Percentiles rank a stretch among this genome's conserved stretches.
phyloP scores from a whole-genome alignment of 2,329 filamentous ascomycete genomes.

The Lecanicillium sp. region DNA sequence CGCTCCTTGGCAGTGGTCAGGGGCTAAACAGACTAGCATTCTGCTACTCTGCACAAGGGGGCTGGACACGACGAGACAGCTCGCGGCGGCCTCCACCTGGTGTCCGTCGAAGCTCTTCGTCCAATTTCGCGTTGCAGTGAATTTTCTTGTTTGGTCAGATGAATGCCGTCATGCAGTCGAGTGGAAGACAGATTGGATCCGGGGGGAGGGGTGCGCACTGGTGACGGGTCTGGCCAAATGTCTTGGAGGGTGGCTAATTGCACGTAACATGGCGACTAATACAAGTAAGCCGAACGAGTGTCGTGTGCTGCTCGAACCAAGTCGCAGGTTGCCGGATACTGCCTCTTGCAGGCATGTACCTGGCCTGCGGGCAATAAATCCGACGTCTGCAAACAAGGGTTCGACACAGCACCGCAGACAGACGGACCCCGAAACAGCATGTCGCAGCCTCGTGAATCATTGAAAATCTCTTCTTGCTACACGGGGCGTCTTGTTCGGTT shows the following conservation, averaged over 20 bases:
- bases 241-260: too few relatives aligned
- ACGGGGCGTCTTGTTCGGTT: conserved; percentile 3
- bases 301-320: too few relatives aligned
- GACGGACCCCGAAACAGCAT: background rate
- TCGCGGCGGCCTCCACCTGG: conserved; percentile 4
- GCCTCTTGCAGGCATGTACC: too few relatives aligned
- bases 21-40: conserved; percentile 6
- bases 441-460: background rate
- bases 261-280: too few relatives aligned
- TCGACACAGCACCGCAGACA: background rate
- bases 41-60: conserved; percentile 9
- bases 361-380: background rate
- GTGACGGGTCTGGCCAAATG: too few relatives aligned
- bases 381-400: background rate
- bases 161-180: conserved; percentile 1
- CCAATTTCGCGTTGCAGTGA: conserved; percentile 9
- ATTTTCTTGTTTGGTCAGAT: conserved; percentile 6
- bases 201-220: background rate
- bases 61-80: conserved; percentile 6
- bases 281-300: too few relatives aligned
- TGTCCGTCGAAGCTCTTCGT: conserved; percentile 1
- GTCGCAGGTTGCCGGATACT: too few relatives aligned
- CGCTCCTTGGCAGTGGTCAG: conserved; percentile 7
- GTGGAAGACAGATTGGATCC: background rate
- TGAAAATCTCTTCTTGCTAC: conserved; percentile 1